These are phyloP conservation scores for Cryptomeria japonica DNA, from an alignment of 75 land plant genomes.

Conservation along the genomic window DNA sequence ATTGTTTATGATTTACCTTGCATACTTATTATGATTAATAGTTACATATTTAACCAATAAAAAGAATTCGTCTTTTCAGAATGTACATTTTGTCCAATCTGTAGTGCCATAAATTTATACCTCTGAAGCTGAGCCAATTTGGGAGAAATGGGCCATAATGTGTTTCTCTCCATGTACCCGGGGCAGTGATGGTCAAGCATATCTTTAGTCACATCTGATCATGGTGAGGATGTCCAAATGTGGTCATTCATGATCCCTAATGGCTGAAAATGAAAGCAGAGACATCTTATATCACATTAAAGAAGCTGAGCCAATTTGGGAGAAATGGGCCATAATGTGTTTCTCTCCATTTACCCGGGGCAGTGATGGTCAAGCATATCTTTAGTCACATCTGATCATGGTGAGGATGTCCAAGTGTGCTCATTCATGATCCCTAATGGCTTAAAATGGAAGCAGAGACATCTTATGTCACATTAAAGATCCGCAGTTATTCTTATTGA, in stretches of 20 bases:
- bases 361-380: too few species aligned
- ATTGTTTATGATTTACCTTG: neutral
- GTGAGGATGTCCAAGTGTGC: neutral
- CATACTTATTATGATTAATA: neutral
- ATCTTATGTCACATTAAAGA: neutral
- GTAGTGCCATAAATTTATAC: neutral
- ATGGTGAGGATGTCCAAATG: neutral
- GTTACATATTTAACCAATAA: neutral
- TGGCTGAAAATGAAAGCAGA: neutral
- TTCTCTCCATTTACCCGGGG: too few species aligned
- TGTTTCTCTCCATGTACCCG: neutral
- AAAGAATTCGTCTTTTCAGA: neutral
- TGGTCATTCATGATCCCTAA: neutral
- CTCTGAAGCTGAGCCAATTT: neutral
- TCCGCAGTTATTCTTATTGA: neutral
- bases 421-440: neutral
- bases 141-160: neutral
- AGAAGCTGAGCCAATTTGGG: too few species aligned
- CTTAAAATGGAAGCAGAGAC: too few species aligned
- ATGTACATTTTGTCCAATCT: neutral
- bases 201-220: neutral
- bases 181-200: neutral
- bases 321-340: too few species aligned
- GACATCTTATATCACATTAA: neutral
- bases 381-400: neutral